phyloP scores from a whole-genome alignment of 768 basidiomycete genomes.

The Lentinula detonsa region DNA sequence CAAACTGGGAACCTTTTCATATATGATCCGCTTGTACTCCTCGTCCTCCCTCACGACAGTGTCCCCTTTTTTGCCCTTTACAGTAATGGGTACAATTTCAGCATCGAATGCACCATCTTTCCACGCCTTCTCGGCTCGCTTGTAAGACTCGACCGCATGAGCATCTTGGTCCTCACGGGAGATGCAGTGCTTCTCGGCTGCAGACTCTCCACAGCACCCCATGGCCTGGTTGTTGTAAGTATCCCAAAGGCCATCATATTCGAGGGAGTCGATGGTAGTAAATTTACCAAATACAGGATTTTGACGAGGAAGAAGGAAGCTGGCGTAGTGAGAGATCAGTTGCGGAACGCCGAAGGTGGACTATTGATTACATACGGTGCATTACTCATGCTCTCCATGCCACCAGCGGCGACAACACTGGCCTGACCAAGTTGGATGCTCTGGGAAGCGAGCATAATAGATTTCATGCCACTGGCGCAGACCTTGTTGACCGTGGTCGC shows the following conservation, averaged over 20 bases:
- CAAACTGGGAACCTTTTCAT: constrained; percentile 87
- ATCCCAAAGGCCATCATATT: constrained; percentile 93
- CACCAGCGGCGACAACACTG: constrained; percentile 85
- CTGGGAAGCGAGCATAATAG: constrained; percentile 92
- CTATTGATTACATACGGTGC: constrained; percentile 69
- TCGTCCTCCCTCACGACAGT: constrained; percentile 90
- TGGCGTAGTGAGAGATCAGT: constrained; percentile 19
- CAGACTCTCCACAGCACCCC: constrained; percentile 93
- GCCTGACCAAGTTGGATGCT: constrained; percentile 83
- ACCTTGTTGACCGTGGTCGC: constrained; percentile 99
- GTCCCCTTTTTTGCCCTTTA: constrained; percentile 94
- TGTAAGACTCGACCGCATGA: constrained; percentile 93
- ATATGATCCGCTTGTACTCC: constrained; percentile 95
- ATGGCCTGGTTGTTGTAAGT: constrained; percentile 97
- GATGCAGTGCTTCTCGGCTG: constrained; percentile 78
- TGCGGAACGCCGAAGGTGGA: constrained; percentile 2
- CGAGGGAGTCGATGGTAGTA: constrained; percentile 79
- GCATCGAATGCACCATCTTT: constrained; percentile 74
- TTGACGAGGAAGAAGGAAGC: constrained; percentile 77
- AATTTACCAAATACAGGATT: constrained; percentile 88
- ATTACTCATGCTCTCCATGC: constrained; percentile 99
- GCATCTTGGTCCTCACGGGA: constrained; percentile 83
- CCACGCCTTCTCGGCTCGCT: constrained; percentile 91
- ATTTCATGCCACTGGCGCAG: constrained; percentile 95
- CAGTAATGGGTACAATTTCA: constrained; percentile 85